Evolutionary conservation across 2,329 filamentous ascomycete species (phyloP), one percentile per base, ranked within the genome.

Genomic region (Cytospora piceae): DNA sequence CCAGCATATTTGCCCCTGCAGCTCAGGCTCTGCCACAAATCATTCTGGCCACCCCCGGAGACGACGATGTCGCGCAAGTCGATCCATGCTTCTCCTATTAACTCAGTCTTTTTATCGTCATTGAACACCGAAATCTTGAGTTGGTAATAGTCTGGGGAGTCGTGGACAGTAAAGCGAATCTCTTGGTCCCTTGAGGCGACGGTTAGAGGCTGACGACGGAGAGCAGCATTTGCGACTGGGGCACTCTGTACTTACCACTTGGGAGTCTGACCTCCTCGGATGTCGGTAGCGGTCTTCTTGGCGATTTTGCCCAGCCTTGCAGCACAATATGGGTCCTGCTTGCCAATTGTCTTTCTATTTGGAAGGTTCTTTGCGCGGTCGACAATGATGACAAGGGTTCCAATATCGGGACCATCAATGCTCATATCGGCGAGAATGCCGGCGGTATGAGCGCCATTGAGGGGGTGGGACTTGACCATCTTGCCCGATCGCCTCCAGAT

Each of bases 261-360:
- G 9, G 95, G 95, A 49, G 95, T 98, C 79, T 99, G 95, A 52
- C 95, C 95, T 69, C 95, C 95, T 74, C 95, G 86, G 72, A 94
- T 89, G 78, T 99, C 95, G 5, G 94, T 97, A 51, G 90, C 90
- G 3, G 95, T 99, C 84, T 97, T 97, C 82, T 96, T 96, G 57
- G 95, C 95, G 79, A 98, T 94, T 78, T 99, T 99, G 39, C 94
- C 95, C 55, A 99, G 81, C 62, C 95, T 85, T 37, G 93, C 94
- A 46, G 95, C 95, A 78, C 94, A 97, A 78, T 98, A 99, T 0
- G 95, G 94, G 76, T 98, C 94, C 80, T 99, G 95, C 80, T 99
- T 99, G 64, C 95, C 95, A 83, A 99, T 97, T 7, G 93, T 95
- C 82, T 96, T 96, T 72, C 93, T 83, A 79, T 99, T 99, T 59